phyloP scores from a whole-genome alignment of 345 rosid species.

The Crucihimalaya himalaica region DNA sequence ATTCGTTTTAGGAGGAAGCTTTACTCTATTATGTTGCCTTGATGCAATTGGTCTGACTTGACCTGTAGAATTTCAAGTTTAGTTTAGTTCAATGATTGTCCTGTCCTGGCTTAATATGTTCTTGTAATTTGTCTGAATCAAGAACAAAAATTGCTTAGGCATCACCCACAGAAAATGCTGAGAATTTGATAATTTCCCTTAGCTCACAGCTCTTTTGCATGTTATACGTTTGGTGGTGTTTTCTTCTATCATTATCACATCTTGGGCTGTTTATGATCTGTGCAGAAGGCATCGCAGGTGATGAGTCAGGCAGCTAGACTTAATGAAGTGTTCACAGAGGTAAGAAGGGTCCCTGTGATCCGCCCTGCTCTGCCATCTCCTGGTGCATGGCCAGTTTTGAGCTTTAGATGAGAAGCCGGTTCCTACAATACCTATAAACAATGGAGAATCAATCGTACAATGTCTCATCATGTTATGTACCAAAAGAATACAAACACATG shows the following conservation, averaged over 20 bases:
- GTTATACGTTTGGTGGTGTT: neutral
- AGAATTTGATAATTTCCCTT: neutral
- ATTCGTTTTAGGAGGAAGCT: neutral
- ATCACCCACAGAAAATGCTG: neutral
- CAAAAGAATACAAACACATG: neutral
- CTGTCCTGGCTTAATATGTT: neutral
- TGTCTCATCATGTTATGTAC: conserved; percentile 17
- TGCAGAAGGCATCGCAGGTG: conserved; percentile 38
- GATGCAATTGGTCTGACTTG: neutral
- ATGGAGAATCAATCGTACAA: conserved; percentile 14
- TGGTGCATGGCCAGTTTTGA: conserved; percentile 71
- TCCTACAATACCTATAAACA: neutral
- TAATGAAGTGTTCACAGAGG: conserved; percentile 84
- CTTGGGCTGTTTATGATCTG: conserved; percentile 28
- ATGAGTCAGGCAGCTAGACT: conserved; percentile 84
- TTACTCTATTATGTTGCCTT: neutral
- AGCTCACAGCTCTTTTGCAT: neutral
- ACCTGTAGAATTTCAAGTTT: neutral
- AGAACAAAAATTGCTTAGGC: neutral
- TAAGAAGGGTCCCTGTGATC: conserved; percentile 73
- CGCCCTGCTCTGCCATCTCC: conserved; percentile 63
- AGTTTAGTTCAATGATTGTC: neutral
- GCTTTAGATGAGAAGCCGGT: conserved; percentile 34
- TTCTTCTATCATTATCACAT: conserved; percentile 15
- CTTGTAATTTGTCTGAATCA: neutral